Percentiles rank a stretch among this genome's conserved stretches.
Evolutionary conservation across 768 basidiomycete species (phyloP).

Genomic region (Hypholoma fasciculare): DNA sequence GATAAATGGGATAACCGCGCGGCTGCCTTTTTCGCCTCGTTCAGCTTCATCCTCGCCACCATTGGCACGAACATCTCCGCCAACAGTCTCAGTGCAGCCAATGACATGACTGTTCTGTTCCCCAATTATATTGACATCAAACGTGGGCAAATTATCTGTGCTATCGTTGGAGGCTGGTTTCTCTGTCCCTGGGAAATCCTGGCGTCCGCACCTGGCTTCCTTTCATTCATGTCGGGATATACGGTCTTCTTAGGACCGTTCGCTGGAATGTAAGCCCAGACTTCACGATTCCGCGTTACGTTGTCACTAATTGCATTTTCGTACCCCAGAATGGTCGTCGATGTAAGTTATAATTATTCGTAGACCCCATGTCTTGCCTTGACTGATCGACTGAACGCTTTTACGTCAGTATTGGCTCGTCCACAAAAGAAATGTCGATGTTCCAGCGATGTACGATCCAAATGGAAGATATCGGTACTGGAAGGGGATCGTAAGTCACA

Average conservation of each 20-base stretch:
- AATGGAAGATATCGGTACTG: constrained; percentile 79
- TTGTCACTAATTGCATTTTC: neutral
- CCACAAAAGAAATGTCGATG: constrained; percentile 69
- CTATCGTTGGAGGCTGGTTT: constrained; percentile 81
- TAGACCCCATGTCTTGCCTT: neutral
- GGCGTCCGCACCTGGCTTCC: constrained; percentile 61
- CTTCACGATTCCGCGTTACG: neutral
- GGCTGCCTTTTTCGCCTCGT: constrained; percentile 80
- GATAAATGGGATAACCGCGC: constrained; percentile 84
- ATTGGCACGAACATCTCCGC: constrained; percentile 78
- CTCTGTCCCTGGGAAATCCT: constrained; percentile 89
- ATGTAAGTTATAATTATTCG: constrained; percentile 32
- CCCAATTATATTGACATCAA: constrained; percentile 81
- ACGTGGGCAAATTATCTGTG: constrained; percentile 78
- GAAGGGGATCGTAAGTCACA: constrained; percentile 62
- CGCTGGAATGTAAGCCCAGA: constrained; percentile 62
- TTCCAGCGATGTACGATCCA: constrained; percentile 83
- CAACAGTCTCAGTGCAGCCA: constrained; percentile 71
- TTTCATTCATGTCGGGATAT: constrained; percentile 81
- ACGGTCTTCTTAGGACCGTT: constrained; percentile 88
- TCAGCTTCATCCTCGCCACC: constrained; percentile 72
- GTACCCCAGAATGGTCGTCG: constrained; percentile 40
- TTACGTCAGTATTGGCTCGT: constrained; percentile 71
- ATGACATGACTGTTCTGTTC: constrained; percentile 80
- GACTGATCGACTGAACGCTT: neutral